phyloP scores from a whole-genome alignment of 306 rosid species.

The Trifolium pratense region DNA sequence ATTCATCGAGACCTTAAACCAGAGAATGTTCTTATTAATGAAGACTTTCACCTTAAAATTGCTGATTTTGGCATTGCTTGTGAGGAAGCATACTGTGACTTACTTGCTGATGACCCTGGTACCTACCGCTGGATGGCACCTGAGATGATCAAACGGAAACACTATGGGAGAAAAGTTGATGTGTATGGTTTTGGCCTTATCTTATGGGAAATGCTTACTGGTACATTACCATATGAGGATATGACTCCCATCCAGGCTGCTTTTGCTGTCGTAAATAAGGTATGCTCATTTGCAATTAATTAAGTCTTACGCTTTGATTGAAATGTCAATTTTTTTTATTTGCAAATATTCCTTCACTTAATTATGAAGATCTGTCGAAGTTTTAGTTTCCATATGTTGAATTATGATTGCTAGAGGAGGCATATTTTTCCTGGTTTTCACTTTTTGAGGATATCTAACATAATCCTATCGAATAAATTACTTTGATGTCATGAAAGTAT shows the following conservation, averaged over 20 bases:
- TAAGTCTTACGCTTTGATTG: not conserved
- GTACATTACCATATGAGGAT: slow-evolving; percentile 83
- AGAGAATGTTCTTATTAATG: slow-evolving; percentile 79
- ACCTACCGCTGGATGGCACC: slow-evolving; percentile 99
- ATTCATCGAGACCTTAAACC: slow-evolving; percentile 97
- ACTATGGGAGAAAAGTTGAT: slow-evolving; percentile 84
- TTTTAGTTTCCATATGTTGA: too few relatives aligned
- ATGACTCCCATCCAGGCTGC: slow-evolving; percentile 99
- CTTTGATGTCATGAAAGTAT: slow-evolving; percentile 3
- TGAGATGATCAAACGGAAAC: slow-evolving; percentile 90
- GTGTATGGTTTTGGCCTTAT: slow-evolving; percentile 94
- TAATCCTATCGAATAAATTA: not conserved
- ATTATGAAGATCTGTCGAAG: too few relatives aligned
- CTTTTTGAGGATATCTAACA: not conserved
- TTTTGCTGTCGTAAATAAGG: slow-evolving; percentile 94
- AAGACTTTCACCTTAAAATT: slow-evolving; percentile 69
- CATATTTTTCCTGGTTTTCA: too few relatives aligned
- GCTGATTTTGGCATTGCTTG: slow-evolving; percentile 99
- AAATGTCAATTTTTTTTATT: too few relatives aligned
- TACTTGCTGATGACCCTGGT: slow-evolving; percentile 87
- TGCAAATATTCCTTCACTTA: too few relatives aligned
- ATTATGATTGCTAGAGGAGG: too few relatives aligned
- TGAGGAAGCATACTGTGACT: slow-evolving; percentile 77
- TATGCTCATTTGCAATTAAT: slow-evolving; percentile 42
- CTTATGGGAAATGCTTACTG: slow-evolving; percentile 90